Evolutionary conservation across 495 filamentous ascomycete species (phyloP), one percentile per base, ranked within the genome.

Genomic region (Penicillium antarcticum): DNA sequence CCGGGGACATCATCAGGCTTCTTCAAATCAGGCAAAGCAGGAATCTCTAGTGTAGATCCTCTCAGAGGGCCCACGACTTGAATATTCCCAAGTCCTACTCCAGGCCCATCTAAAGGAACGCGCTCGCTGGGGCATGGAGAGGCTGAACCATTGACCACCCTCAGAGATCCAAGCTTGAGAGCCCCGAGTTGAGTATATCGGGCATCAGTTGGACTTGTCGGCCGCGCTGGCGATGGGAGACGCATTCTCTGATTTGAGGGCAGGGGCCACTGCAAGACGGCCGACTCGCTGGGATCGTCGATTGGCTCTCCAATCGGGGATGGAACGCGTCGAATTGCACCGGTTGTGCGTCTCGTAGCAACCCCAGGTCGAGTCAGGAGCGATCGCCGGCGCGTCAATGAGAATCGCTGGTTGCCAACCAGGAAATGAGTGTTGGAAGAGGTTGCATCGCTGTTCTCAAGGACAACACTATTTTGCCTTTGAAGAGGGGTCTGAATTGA

Each of bases 151-250:
- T 80, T 80, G 2, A 78, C 77, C 3, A 80, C 71, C 12, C 75
- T 70, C 41, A 80, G 48, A 12, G 76, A 78, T 14, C 77, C 77
- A 16, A 78, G 45, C 36, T 73, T 74, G 19, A 80, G 61, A 2
- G 73, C 72, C 29, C 76, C 76, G 14, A 80, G 51, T 51, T 80
- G 73, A n/a, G 73, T 72, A 50, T 77, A 77, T 18, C 68, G 69
- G 24, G 74, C 58, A 40, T 71, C 72, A 18, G 52, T 61, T 13
- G 77, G 77, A 37, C 74, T 78, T 18, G 63, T 48, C 8, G 73
- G 67, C 13, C 71, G 67, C 7, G 45, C 34, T 16, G 54, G 53
- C 12, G 53, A 24, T 21, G 35, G 23, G 1, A 33, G 10, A 1
- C 21, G 38, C 10, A 53, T 33, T 47, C 53, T 41, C 12, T 54